Conservation (phyloP, 495 filamentous ascomycete genomes). For the Chlorociboria aeruginascens region DNA sequence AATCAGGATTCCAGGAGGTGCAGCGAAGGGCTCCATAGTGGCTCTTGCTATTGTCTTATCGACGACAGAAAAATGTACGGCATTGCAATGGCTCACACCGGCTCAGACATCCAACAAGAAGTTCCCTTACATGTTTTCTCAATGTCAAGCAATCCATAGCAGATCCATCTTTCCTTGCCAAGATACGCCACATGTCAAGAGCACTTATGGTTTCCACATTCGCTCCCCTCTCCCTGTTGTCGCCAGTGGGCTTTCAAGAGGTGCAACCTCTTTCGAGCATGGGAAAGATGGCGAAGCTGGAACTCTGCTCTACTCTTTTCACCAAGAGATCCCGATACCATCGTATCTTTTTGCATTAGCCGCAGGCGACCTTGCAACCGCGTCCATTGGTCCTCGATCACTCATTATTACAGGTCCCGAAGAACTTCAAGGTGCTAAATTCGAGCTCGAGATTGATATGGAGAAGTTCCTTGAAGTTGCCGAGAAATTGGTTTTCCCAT, state of each 20-base stretch:
- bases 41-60: slow-evolving; percentile 45
- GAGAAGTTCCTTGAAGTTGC: slow-evolving; percentile 84
- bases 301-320: slow-evolving; percentile 63
- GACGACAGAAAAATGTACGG: slow-evolving; percentile 81
- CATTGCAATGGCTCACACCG: slow-evolving; percentile 84
- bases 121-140: slow-evolving; percentile 93
- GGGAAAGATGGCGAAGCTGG: slow-evolving; percentile 34
- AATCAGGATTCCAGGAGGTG: slow-evolving; percentile 52
- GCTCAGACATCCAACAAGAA: slow-evolving; percentile 88
- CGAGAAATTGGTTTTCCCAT: slow-evolving; percentile 79
- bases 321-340: slow-evolving; percentile 84
- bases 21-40: slow-evolving; percentile 47
- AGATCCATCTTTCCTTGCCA: slow-evolving; percentile 92
- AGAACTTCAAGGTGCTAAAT: slow-evolving; percentile 70
- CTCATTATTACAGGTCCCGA: slow-evolving; percentile 78
- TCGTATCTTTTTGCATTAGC: slow-evolving; percentile 89
- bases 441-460: slow-evolving; percentile 80
- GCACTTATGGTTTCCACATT: slow-evolving; percentile 78
- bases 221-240: slow-evolving; percentile 77
- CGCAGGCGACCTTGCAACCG: slow-evolving; percentile 76
- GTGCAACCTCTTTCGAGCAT: slow-evolving; percentile 20
- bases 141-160: slow-evolving; percentile 94
- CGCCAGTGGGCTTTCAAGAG: slow-evolving; percentile 63
- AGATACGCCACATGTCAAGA: slow-evolving; percentile 93
- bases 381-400: slow-evolving; percentile 74